Evolutionary conservation across 2,329 filamentous ascomycete genomes (phyloP), one percentile per base, ranked within the genome.

Genomic region (Zelopaecilomyces penicillatus): DNA sequence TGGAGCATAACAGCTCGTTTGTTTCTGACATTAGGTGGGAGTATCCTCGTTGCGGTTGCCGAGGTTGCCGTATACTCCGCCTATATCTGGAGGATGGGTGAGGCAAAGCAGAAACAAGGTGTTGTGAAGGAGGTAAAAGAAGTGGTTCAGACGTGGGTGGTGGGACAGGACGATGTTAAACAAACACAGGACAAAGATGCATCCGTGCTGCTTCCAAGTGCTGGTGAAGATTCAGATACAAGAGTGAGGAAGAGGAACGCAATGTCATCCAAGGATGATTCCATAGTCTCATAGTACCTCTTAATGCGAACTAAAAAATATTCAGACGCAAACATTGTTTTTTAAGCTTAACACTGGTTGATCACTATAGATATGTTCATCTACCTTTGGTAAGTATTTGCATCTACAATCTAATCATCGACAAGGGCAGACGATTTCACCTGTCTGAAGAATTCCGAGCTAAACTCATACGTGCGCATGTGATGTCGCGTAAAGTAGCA

Each of bases 11-110:
- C 85, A 0, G 74, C 80, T 37, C 70, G 87, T 28, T 59, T 93
- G 48, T 83, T 85, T 34, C 63, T 90, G 41, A 83, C 83, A 30
- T 73, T 93, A 68, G 77, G 75, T 5, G 84, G 85, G 1, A 82
- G 81, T 48, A 65, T 83, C 1, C 57, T 85, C 0, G 83, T 91
- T 0, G 85, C 79, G 2, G 66, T 88, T 31, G 85, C 85, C 0
- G 87, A 93, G 61, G 83, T 91, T 1, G 82, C 76, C 1, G 82
- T 93, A 5, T 91, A 91, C 57, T 75, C 76, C 6, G 83, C 82
- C 4, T 93, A 89, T 57, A 71, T 87, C 37, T 79, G 83, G 69
- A 78, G 84, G 49, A 72, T 90, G 55, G 71, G 74, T 1, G 75
- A 88, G 53, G 82, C 83, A 1, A 86, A 83, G 59, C 70, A 71